Evolutionary conservation across 2,329 filamentous ascomycete species (phyloP), one percentile per base, ranked within the genome.

Genomic region (Knoxdaviesia proteae): DNA sequence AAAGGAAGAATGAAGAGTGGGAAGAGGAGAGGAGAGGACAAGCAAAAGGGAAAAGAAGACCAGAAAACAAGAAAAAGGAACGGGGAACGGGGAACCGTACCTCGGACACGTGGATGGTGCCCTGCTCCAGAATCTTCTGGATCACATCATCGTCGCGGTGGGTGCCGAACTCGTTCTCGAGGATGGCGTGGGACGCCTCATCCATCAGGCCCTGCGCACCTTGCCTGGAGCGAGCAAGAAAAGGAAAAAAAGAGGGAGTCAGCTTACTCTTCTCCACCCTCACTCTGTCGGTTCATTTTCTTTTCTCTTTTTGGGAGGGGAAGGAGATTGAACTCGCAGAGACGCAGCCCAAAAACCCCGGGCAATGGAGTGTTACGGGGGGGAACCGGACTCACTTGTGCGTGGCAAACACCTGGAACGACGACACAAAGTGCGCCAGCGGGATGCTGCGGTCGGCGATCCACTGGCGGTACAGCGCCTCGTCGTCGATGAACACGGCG

Each of bases 81-180:
- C 32, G 9, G 7, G 39, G 2, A 29, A 29, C 11, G n/a, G 6
- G 31, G 10, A 29, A 32, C 52, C 60, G 57, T 50, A 73, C 70
- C 60, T 69, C 62, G 11, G 61, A 50, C 53, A 74, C 69, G 61
- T 90, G 79, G 44, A 79, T 57, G 10, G 66, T 66, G 29, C 88
- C 88, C 57, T 74, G 73, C 63, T 84, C 71, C 37, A 96, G 65
- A 48, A 98, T 94, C 62, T 75, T 65, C 62, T 74, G 74, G 54
- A 96, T 79, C 46, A 80, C 77, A 0, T 88, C 81, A 6, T 94
- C 87, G 30, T 84, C 78, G 43, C 77, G 68, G 51, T 68, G 62
- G 9, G 84, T 88, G 51, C 83, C 84, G 52, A 98, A 98, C 63
- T 96, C 87, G 50, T 77, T 80, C 54, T 90, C 78, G 5, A 98